A percentile compares a stretch with the other conserved stretches of the same genome.
Conservation (phyloP, 1,284 basidiomycete genomes). For the Crucibulum parvulum region DNA sequence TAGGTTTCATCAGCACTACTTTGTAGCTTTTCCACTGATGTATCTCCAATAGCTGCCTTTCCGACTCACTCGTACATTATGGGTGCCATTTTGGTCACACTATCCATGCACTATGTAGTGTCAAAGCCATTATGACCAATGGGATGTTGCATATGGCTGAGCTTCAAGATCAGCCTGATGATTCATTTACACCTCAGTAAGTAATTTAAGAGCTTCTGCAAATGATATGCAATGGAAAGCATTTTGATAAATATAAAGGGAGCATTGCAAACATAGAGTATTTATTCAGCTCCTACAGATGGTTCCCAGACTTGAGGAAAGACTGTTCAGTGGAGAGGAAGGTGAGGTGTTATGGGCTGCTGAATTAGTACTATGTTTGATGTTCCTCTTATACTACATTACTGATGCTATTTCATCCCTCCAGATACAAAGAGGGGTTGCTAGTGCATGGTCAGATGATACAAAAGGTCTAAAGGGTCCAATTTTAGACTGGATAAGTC, state of each 20-base stretch:
- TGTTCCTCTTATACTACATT: background rate
- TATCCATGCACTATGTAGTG: background rate
- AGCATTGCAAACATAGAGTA: background rate
- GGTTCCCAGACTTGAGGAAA: background rate
- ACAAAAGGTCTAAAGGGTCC: background rate
- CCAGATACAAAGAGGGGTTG: background rate
- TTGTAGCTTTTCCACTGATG: background rate
- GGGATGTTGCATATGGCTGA: background rate
- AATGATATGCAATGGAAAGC: background rate
- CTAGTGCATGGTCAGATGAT: background rate
- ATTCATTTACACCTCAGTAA: background rate
- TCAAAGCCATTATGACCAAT: background rate
- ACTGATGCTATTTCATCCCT: background rate
- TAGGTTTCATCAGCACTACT: background rate
- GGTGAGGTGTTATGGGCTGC: background rate
- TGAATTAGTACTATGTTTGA: background rate
- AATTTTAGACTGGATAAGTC: background rate
- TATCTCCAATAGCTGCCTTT: background rate
- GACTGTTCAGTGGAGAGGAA: background rate
- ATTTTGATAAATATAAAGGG: background rate
- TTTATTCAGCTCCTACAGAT: background rate
- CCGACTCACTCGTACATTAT: conserved; percentile 1
- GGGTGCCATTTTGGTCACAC: conserved; percentile 4
- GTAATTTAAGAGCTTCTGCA: background rate
- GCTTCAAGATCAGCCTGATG: background rate